Percentiles rank a stretch among this genome's conserved stretches.
Conservation (phyloP, 164 flowering plant genomes). For the Dillenia suffruticosa region DNA sequence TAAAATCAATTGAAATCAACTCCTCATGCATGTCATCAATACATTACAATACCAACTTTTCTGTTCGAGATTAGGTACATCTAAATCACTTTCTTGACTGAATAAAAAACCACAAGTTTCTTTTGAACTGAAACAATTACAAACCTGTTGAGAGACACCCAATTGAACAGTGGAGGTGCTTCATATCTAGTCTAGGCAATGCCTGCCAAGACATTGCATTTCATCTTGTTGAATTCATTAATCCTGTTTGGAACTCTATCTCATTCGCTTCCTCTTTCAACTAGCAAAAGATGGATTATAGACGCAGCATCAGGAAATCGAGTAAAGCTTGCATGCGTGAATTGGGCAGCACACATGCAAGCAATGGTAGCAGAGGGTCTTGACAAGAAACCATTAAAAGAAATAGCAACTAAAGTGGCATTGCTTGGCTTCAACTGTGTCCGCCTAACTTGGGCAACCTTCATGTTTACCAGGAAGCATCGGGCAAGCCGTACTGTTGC, state of each 20-base stretch:
- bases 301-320: constrained; percentile 29
- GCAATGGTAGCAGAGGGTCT: constrained; percentile 47
- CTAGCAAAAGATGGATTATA: constrained; percentile 40
- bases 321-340: constrained; percentile 45
- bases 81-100: not conserved
- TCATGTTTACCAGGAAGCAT: constrained; percentile 27
- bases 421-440: constrained; percentile 48
- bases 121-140: not conserved
- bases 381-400: constrained; percentile 30
- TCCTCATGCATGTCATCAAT: no score
- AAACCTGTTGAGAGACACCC: not conserved
- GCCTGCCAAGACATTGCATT: not conserved
- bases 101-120: not conserved
- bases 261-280: constrained; percentile 35
- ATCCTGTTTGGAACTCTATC: constrained; percentile 8
- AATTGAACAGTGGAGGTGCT: not conserved
- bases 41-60: not conserved
- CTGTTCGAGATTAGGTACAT: not conserved
- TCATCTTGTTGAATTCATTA: not conserved
- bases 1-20: no score
- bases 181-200: not conserved
- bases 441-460: constrained; percentile 46
- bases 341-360: constrained; percentile 46
- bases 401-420: constrained; percentile 19
- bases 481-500: constrained; percentile 17